Conservation (phyloP, 2,329 filamentous ascomycete species). For the Pezizomycotina sp. region DNA sequence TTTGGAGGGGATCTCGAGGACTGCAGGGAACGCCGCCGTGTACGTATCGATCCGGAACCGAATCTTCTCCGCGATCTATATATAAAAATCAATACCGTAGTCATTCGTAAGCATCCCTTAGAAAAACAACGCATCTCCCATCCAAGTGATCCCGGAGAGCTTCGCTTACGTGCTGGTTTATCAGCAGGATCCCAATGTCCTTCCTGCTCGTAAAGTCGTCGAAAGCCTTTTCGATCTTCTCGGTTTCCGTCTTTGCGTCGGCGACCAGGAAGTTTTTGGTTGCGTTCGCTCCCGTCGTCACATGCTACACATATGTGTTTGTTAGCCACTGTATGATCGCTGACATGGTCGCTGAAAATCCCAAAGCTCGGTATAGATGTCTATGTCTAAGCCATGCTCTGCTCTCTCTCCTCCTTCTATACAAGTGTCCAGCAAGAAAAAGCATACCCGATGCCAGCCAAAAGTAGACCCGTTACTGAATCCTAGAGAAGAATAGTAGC, state of each 20-base stretch:
- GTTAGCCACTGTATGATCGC: neutral
- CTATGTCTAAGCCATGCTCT: too few species aligned
- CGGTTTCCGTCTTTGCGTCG: constrained; percentile 77
- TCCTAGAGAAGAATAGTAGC: constrained; percentile 41
- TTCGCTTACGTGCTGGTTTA: constrained; percentile 78
- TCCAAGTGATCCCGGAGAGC: neutral
- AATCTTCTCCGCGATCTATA: constrained; percentile 82
- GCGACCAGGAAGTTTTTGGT: constrained; percentile 98
- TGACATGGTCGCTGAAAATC: neutral
- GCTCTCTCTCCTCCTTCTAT: too few species aligned
- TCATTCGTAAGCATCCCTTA: constrained; percentile 1
- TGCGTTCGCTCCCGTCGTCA: constrained; percentile 69
- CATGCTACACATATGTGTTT: constrained; percentile 46
- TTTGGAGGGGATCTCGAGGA: constrained; percentile 95
- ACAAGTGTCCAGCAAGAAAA: neutral
- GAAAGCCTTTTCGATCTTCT: constrained; percentile 78
- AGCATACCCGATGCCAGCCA: constrained; percentile 83
- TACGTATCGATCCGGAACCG: constrained; percentile 78
- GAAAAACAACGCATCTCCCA: neutral
- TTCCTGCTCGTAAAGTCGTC: constrained; percentile 76
- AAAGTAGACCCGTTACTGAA: constrained; percentile 85
- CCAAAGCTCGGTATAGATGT: too few species aligned
- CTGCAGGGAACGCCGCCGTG: constrained; percentile 84
- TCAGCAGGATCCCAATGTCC: constrained; percentile 89
- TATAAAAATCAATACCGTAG: neutral